Evolutionary conservation across 2,329 filamentous ascomycete species (phyloP).

Genomic region (Neonectria sp.): DNA sequence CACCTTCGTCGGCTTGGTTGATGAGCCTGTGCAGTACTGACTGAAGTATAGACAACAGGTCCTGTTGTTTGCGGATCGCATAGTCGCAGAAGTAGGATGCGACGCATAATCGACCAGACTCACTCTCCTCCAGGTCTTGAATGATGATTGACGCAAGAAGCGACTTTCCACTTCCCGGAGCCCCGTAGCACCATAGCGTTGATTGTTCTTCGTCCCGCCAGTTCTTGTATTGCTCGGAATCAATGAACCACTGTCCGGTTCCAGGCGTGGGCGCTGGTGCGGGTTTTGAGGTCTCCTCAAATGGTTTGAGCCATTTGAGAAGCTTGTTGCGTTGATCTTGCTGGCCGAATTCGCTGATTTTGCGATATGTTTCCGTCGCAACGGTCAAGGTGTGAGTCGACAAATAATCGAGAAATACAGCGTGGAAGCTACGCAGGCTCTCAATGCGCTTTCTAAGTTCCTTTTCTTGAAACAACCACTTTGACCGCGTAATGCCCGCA

Average conservation of each 20-base stretch:
- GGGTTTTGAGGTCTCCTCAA: slow-evolving; percentile 5
- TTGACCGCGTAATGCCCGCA: slow-evolving; percentile 10
- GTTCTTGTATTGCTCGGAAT: not conserved
- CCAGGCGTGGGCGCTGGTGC: not conserved
- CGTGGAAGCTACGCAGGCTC: slow-evolving; percentile 7
- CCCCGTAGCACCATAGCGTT: slow-evolving; percentile 5
- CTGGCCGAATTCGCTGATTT: not conserved
- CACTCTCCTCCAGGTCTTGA: not conserved
- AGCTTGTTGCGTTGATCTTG: slow-evolving; percentile 2
- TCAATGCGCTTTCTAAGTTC: slow-evolving; percentile 15
- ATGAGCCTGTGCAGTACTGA: slow-evolving; percentile 1
- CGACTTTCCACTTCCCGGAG: slow-evolving; percentile 15
- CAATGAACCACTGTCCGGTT: slow-evolving; percentile 9
- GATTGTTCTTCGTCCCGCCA: not conserved
- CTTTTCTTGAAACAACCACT: slow-evolving; percentile 15
- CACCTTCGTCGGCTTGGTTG: not conserved
- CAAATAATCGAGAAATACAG: slow-evolving; percentile 12
- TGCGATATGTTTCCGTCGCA: slow-evolving; percentile 10
- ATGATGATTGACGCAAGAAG: slow-evolving; percentile 4
- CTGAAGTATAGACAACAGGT: not conserved
- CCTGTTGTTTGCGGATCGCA: slow-evolving; percentile 6
- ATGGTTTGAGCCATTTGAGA: slow-evolving; percentile 4
- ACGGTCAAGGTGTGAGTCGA: slow-evolving; percentile 7
- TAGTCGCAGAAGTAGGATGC: slow-evolving; percentile 13
- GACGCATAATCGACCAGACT: not conserved